Evolutionary conservation across 139 green algal species (phyloP), one percentile per base, ranked within the genome.

Genomic region (Closterium sp.): DNA sequence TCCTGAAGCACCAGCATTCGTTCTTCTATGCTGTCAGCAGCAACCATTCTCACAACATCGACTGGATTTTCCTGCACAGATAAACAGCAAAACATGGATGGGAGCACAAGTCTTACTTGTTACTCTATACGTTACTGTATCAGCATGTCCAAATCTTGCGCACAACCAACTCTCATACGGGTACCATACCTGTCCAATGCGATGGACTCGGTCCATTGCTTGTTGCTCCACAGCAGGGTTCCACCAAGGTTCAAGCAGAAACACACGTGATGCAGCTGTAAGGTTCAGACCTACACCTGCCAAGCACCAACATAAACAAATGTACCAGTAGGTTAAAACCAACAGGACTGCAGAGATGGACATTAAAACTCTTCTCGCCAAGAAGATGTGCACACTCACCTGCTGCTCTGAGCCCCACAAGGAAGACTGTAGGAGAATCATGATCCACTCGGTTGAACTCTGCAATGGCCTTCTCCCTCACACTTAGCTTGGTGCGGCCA

Each of bases 181-280:
- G n/a, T n/a, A 62, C 17, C 10, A 10, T 70, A 70, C 62, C 62
- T 96, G 96, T 3, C 96, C 96, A 38, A 97, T 96, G 73, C 96
- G 95, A 91, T 97, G 96, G 90, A 97, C 96, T 0, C 96, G 91
- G 10, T 95, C 95, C 24, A 97, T 95, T 1, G 96, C 97, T 94
- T 98, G 97, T 93, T 96, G 92, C 94, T 97, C 96, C 24, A 96
- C 94, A 24, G 96, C 96, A 4, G 96, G 96, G 91, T 97, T 96
- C 31, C 94, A 93, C 24, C 92, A 92, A 3, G 96, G 96, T 91
- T 97, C 96, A 13, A 91, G 28, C 4, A 93, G n/a, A 85, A 87
- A 93, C 4, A 24, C 90, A 86, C 50, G 31, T 28, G 38, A 93
- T 31, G 95, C 95, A 4, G 93, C 92, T 2, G 95, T 96, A 11